Percentiles rank a stretch among this genome's conserved stretches.
These are phyloP conservation scores for Oryza glaberrima DNA, from an alignment of 176 grass and related monocot genomes.

Conservation along the genomic window DNA sequence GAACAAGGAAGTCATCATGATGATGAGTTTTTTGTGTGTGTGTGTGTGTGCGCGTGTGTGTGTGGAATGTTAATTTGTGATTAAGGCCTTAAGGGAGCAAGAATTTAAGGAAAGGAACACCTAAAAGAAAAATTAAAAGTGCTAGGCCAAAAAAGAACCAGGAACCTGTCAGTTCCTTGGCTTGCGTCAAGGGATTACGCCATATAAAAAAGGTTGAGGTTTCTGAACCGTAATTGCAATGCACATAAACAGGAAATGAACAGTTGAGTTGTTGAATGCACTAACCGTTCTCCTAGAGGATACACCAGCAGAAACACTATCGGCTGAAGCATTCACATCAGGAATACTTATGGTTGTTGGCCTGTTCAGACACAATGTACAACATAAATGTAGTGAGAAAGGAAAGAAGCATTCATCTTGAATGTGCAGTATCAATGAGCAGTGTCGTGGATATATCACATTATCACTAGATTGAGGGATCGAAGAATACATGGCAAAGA, in stretches of 20 bases:
- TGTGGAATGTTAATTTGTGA: background rate
- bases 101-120: background rate
- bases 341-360: conserved; percentile 52
- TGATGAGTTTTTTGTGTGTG: background rate
- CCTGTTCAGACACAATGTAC: conserved; percentile 42
- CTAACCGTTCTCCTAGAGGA: conserved; percentile 43
- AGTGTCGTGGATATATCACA: background rate
- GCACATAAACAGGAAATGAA: conserved; percentile 5
- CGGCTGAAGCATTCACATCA: conserved; percentile 49
- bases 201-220: background rate
- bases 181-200: background rate
- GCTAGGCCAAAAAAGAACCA: background rate
- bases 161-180: background rate
- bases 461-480: conserved; percentile 26
- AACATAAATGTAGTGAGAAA: conserved; percentile 28
- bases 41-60: too few relatives aligned
- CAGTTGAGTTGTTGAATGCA: conserved; percentile 13
- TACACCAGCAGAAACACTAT: conserved; percentile 26
- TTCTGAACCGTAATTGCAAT: conserved; percentile 8
- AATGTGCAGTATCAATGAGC: conserved; percentile 2
- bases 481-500: conserved; percentile 21
- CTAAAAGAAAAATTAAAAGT: background rate
- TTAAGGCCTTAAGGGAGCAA: background rate
- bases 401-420: conserved; percentile 14
- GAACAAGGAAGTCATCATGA: background rate